Conservation (phyloP, 2,329 filamentous ascomycete species). For the Stachybotrys elegans region DNA sequence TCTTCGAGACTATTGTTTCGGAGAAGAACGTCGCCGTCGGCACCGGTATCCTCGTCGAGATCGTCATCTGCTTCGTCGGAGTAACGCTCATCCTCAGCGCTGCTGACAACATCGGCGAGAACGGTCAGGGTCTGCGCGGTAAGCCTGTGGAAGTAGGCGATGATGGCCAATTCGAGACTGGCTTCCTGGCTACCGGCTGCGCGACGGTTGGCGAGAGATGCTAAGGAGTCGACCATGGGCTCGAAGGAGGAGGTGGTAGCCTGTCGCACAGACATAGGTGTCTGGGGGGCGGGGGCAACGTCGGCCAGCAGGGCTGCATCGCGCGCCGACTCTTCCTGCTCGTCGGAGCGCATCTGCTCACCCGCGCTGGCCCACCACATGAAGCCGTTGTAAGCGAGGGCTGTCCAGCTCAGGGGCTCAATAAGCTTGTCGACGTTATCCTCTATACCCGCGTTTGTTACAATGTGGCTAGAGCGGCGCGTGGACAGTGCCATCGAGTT, state of each 20-base stretch:
- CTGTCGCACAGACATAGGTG: constrained; percentile 24
- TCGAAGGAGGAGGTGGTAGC: constrained; percentile 25
- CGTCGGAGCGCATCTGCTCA: constrained; percentile 59
- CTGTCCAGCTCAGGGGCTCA: constrained; percentile 63
- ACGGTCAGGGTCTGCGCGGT: constrained; percentile 61
- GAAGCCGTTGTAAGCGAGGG: constrained; percentile 74
- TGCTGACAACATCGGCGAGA: constrained; percentile 55
- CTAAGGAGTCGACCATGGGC: constrained; percentile 36
- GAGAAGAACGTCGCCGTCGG: constrained; percentile 21
- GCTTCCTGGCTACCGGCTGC: constrained; percentile 36
- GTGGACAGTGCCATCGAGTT: constrained; percentile 19
- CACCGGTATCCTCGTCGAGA: constrained; percentile 21
- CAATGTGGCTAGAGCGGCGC: constrained; percentile 7
- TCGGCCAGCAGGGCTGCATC: constrained; percentile 54
- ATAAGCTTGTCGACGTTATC: constrained; percentile 51
- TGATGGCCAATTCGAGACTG: constrained; percentile 61
- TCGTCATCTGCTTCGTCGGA: constrained; percentile 30
- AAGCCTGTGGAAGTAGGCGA: constrained; percentile 76
- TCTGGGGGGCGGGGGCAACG: constrained; percentile 29
- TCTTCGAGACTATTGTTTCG: constrained; percentile 18
- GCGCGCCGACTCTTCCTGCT: constrained; percentile 51
- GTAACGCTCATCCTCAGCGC: constrained; percentile 36
- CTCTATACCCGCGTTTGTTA: constrained; percentile 21
- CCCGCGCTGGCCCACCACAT: constrained; percentile 89
- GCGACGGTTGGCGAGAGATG: constrained; percentile 35